Base-by-base conservation (phyloP, 148 eudicot species). In the Persicaria tinctoria region DNA sequence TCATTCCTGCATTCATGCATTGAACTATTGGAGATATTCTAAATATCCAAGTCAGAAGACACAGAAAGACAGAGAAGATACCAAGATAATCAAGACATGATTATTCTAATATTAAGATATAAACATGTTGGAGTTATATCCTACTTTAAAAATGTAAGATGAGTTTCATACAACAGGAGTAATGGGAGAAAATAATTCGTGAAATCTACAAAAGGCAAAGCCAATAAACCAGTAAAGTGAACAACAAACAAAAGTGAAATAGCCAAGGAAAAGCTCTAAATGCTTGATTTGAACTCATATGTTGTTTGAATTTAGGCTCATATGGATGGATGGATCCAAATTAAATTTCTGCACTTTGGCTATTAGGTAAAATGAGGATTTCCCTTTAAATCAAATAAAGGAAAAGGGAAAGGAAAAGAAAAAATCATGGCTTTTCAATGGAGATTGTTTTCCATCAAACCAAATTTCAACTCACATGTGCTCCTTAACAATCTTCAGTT, bases 401-500 rank as follows among this genome's bases (percentile, higher is more conserved):
- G 60, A 14, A 0, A 55, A 55, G 16, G 17, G 14, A 13, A 3
- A n/a, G 20, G 8, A 4, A 63, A 63, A 16, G n/a, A 6, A 27
- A 32, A 32, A 63, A 32, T 14, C 10, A 6, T 32, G 13, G n/a
- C 14, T 63, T 63, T 63, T 63, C 45, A 63, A 63, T 44, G 68
- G 16, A 10, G 68, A 63, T 27, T 27, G 38, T 32, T 38, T 60
- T 63, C 46, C n/a, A 32, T 63, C 70, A 8, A 75, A 13, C n/a
- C 63, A 80, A 5, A 16, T 66, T 66, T 75, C 74, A 74, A 79
- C 97, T 91, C 88, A 94, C 98, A 85, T 80, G 78, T 94, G 97
- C 77, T 94, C 98, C 83, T 86, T 94, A 71, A 90, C 89, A 78
- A 82, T 78, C 79, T 71, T 79, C 51, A 87, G 87, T 84, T 91